Conservation (phyloP, 2,329 filamentous ascomycete genomes). For the Cladophialophora chaetospira region DNA sequence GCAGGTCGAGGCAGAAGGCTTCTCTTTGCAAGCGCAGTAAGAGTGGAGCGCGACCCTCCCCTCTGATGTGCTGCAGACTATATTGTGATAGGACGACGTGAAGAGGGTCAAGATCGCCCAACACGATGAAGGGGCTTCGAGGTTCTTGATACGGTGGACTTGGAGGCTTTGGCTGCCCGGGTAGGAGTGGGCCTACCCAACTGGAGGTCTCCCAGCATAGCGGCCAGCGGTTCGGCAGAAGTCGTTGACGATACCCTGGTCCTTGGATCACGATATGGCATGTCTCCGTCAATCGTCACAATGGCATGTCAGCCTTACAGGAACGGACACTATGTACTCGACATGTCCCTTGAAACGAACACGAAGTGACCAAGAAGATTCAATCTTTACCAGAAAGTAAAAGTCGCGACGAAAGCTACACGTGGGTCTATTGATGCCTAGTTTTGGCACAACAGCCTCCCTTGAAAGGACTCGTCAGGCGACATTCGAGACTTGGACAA, state of each 20-base stretch:
- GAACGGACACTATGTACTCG: slow-evolving; percentile 7
- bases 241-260: slow-evolving; percentile 5
- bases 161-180: slow-evolving; percentile 9
- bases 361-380: neutral
- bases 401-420: neutral
- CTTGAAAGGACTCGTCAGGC: slow-evolving; percentile 14
- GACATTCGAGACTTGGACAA: slow-evolving; percentile 11
- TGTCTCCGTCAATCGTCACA: slow-evolving; percentile 2
- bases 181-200: slow-evolving; percentile 16
- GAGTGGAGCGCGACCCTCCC: slow-evolving; percentile 10
- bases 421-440: neutral
- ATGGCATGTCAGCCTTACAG: slow-evolving; percentile 16
- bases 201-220: slow-evolving; percentile 12
- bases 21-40: slow-evolving; percentile 1
- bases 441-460: neutral
- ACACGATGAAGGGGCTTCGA: slow-evolving; percentile 4
- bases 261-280: slow-evolving; percentile 13
- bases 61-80: neutral
- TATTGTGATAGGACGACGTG: slow-evolving; percentile 17
- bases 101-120: slow-evolving; percentile 9
- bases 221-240: slow-evolving; percentile 10
- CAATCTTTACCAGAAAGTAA: neutral
- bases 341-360: neutral
- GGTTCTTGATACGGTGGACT: slow-evolving; percentile 14
- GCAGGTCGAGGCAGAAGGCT: slow-evolving; percentile 8